phyloP scores from a whole-genome alignment of 768 basidiomycete genomes.

The Leccinum sublutescens region DNA sequence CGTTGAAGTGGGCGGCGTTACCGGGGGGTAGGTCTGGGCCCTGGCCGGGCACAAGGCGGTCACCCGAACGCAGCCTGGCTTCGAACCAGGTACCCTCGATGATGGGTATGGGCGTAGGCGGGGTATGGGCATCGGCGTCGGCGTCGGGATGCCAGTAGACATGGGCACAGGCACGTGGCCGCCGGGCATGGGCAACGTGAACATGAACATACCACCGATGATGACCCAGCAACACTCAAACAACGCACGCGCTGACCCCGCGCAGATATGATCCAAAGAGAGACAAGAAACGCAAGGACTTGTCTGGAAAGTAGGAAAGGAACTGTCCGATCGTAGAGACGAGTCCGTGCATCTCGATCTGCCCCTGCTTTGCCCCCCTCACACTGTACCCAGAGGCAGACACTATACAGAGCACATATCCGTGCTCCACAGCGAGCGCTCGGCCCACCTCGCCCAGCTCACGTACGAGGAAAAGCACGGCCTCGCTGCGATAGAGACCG shows the following conservation, averaged over 20 bases:
- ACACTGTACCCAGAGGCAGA: constrained; percentile 45
- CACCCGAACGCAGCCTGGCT: constrained; percentile 3
- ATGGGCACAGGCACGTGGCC: constrained; percentile 29
- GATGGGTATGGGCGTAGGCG: constrained; percentile 40
- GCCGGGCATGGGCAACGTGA: constrained; percentile 27
- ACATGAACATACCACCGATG: constrained; percentile 30
- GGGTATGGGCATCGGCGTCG: constrained; percentile 22
- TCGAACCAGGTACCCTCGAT: constrained; percentile 35
- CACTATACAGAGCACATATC: constrained; percentile 63
- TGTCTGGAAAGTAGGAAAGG: constrained; percentile 68
- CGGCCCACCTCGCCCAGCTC: constrained; percentile 66
- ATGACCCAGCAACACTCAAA: too few relatives aligned
- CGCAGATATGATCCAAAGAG: constrained; percentile 46
- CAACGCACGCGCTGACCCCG: constrained; percentile 29
- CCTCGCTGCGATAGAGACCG: constrained; percentile 63
- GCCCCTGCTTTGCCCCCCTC: constrained; percentile 12
- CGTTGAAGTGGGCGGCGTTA: constrained; percentile 15
- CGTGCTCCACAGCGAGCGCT: constrained; percentile 67
- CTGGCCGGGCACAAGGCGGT: background rate
- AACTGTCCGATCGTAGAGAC: constrained; percentile 71
- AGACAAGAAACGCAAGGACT: constrained; percentile 67
- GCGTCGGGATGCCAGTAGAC: constrained; percentile 31
- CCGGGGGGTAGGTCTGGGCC: constrained; percentile 19
- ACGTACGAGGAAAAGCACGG: constrained; percentile 66
- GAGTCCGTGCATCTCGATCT: constrained; percentile 49